These are phyloP conservation scores for Takakia lepidozioides DNA, from an alignment of 225 moss, liverwort and hornwort species.

Conservation along the genomic window DNA sequence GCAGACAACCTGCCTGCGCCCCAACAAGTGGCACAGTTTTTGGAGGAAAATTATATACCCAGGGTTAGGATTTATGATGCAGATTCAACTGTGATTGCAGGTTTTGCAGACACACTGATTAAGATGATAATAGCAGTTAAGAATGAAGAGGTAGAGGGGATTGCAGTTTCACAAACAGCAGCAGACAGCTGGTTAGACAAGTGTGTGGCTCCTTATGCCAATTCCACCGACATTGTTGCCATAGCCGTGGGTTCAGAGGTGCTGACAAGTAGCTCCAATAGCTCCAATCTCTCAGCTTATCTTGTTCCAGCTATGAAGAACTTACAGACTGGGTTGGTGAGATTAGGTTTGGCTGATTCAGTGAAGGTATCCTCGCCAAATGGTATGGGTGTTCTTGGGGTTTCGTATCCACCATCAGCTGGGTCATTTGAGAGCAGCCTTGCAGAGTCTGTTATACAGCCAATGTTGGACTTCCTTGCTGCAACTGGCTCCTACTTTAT, in stretches of 20 bases:
- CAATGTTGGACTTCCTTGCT: conserved; percentile 55
- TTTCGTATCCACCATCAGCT: conserved; percentile 57
- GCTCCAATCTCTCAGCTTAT: conserved; percentile 10
- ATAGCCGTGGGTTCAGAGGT: conserved; percentile 79
- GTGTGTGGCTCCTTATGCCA: conserved; percentile 34
- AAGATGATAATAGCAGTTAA: conserved; percentile 57
- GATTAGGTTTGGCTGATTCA: conserved; percentile 24
- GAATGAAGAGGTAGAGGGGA: conserved; percentile 40
- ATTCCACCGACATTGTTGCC: conserved; percentile 44
- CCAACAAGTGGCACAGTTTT: conserved; percentile 29
- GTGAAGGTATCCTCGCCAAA: conserved; percentile 70
- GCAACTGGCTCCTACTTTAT: conserved; percentile 52
- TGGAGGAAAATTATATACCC: conserved; percentile 33
- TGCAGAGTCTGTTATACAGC: conserved; percentile 18
- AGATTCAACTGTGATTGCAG: conserved; percentile 32
- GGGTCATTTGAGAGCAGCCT: conserved; percentile 26
- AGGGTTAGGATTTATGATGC: conserved; percentile 68
- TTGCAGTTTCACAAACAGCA: conserved; percentile 33
- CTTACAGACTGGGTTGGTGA: conserved; percentile 47
- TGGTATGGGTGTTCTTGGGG: conserved; percentile 44
- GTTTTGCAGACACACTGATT: conserved; percentile 54
- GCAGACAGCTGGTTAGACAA: conserved; percentile 59
- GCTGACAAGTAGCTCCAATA: conserved; percentile 14
- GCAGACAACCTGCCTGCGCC: conserved; percentile 59
- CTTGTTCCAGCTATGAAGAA: conserved; percentile 73